These are phyloP conservation scores for Leptosphaerulina australis DNA, from an alignment of 2,329 filamentous ascomycete species.

Conservation along the genomic window DNA sequence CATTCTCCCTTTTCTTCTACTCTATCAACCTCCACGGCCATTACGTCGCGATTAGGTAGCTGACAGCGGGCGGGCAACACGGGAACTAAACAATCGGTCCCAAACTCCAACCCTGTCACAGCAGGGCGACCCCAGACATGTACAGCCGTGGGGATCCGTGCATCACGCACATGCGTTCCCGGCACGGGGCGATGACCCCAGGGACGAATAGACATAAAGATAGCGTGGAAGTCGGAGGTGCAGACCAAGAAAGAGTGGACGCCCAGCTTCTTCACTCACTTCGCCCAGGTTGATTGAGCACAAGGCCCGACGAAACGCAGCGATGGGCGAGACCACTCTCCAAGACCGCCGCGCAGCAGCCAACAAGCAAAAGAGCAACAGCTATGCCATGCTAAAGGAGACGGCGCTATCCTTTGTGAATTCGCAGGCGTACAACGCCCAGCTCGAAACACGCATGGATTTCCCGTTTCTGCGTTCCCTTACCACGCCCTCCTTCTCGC, in stretches of 20 bases:
- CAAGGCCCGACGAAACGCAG: not conserved
- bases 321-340: slow-evolving; percentile 1
- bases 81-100: slow-evolving; percentile 18
- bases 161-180: not conserved
- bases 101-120: slow-evolving; percentile 6
- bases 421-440: not conserved
- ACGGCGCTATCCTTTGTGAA: slow-evolving; percentile 4
- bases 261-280: too few species aligned
- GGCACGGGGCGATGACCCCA: too few species aligned
- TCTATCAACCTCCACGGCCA: too few species aligned
- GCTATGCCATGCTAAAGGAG: not conserved
- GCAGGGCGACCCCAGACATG: slow-evolving; percentile 10
- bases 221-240: too few species aligned
- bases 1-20: too few species aligned
- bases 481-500: not conserved
- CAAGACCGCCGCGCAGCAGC: not conserved
- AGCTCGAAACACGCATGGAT: not conserved
- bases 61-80: slow-evolving; percentile 9
- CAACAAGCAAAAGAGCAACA: not conserved
- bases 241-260: too few species aligned
- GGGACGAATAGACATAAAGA: too few species aligned
- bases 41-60: slow-evolving; percentile 10
- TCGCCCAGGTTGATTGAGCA: too few species aligned
- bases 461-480: not conserved
- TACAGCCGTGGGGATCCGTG: slow-evolving; percentile 8